These are phyloP conservation scores for Domatiomyces globalis DNA, from an alignment of 2,329 filamentous ascomycete genomes.

Conservation along the genomic window DNA sequence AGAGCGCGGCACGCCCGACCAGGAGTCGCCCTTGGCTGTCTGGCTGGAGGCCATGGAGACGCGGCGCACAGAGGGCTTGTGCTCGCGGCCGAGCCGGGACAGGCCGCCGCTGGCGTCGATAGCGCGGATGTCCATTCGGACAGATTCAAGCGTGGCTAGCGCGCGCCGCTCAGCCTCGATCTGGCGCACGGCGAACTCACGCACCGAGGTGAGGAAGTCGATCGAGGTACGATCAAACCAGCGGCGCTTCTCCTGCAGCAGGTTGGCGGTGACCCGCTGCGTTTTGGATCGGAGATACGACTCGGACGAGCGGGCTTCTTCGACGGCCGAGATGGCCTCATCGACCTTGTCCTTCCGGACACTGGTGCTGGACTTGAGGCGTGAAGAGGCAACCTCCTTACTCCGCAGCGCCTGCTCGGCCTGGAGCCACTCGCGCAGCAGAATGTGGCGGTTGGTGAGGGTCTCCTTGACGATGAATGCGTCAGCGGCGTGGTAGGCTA, in stretches of 20 bases:
- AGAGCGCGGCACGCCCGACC: conserved; percentile 82
- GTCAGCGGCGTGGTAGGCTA: conserved; percentile 89
- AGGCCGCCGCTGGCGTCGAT: conserved; percentile 87
- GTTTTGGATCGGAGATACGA: conserved; percentile 72
- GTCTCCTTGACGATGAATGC: conserved; percentile 98
- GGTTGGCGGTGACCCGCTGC: conserved; percentile 72
- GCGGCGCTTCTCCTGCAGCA: conserved; percentile 72
- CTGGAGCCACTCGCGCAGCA: conserved; percentile 82
- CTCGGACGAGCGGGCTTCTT: conserved; percentile 75
- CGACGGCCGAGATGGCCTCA: conserved; percentile 80
- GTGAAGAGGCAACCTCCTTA: conserved; percentile 73
- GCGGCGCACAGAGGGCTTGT: conserved; percentile 62
- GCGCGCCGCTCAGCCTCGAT: conserved; percentile 92
- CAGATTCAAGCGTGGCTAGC: conserved; percentile 80
- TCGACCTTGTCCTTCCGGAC: conserved; percentile 93
- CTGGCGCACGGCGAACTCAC: conserved; percentile 85
- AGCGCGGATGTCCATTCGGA: conserved; percentile 79
- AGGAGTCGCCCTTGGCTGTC: conserved; percentile 93
- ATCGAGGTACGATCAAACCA: conserved; percentile 79
- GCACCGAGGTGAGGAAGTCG: conserved; percentile 70
- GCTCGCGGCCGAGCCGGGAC: conserved; percentile 74
- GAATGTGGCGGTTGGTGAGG: conserved; percentile 90
- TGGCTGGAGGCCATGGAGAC: conserved; percentile 72
- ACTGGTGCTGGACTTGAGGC: conserved; percentile 71
- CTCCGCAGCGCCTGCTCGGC: conserved; percentile 73